phyloP scores from a whole-genome alignment of 345 rosid genomes.

The Gossypium stocksii region DNA sequence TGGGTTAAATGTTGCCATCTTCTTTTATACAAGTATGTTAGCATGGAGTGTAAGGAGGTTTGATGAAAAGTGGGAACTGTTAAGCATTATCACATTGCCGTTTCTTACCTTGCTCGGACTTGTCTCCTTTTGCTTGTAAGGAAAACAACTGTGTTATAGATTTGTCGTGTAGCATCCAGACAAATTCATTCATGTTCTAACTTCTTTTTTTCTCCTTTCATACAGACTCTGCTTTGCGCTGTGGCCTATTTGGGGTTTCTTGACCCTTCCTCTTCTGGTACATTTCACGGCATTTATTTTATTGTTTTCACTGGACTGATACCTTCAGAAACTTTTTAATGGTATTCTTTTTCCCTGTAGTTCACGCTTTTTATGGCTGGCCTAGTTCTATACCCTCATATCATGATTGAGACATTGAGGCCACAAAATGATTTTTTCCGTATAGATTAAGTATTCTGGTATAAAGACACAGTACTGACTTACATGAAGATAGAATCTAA shows the following conservation, averaged over 20 bases:
- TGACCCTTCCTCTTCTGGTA: slow-evolving; percentile 97
- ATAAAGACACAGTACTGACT: slow-evolving; percentile 29
- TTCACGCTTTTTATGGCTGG: slow-evolving; percentile 91
- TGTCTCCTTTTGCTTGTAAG: slow-evolving; percentile 87
- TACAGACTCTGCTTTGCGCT: slow-evolving; percentile 69
- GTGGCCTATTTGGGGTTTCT: slow-evolving; percentile 96
- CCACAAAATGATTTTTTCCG: slow-evolving; percentile 62
- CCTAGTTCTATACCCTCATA: slow-evolving; percentile 71
- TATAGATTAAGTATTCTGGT: slow-evolving; percentile 47
- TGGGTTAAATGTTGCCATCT: slow-evolving; percentile 55
- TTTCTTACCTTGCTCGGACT: slow-evolving; percentile 68
- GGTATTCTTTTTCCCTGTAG: slow-evolving; percentile 40
- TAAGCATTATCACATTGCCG: slow-evolving; percentile 75
- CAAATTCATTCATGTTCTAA: slow-evolving; percentile 15
- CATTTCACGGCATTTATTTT: not conserved
- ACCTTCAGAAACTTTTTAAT: slow-evolving; percentile 14
- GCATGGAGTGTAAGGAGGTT: slow-evolving; percentile 80
- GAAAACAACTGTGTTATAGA: slow-evolving; percentile 3
- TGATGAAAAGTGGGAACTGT: slow-evolving; percentile 86
- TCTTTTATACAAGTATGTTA: slow-evolving; percentile 70
- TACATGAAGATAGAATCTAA: slow-evolving; percentile 20
- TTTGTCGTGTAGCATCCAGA: slow-evolving; percentile 8
- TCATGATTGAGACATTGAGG: slow-evolving; percentile 68
- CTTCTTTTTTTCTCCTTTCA: not conserved
- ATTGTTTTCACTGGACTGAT: slow-evolving; percentile 2